phyloP scores from a whole-genome alignment of 345 rosid genomes.

The Eucalyptus camaldulensis region DNA sequence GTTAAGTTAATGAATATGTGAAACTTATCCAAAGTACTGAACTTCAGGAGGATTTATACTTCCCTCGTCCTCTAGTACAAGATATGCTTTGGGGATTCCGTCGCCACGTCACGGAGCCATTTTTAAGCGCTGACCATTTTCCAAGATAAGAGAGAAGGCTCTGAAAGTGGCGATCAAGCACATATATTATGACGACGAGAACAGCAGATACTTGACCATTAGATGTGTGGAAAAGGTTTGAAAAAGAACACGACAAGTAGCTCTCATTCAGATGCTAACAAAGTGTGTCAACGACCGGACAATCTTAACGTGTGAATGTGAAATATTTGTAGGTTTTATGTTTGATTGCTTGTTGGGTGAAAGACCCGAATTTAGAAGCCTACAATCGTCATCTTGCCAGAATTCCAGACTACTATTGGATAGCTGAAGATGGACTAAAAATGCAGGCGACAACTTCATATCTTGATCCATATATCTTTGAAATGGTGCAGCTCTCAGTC shows the following conservation, averaged over 20 bases:
- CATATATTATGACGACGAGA: constrained; percentile 50
- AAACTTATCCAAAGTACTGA: no score
- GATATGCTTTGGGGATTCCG: constrained; percentile 39
- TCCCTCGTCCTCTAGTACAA: constrained; percentile 36
- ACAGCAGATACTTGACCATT: constrained; percentile 34
- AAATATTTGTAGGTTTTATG: constrained; percentile 14
- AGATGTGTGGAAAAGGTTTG: constrained; percentile 52
- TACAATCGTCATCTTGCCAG: constrained; percentile 49
- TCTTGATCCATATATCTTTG: background rate
- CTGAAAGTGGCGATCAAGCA: constrained; percentile 25
- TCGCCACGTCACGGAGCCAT: constrained; percentile 31
- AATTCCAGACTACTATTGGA: constrained; percentile 54
- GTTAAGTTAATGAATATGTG: no score
- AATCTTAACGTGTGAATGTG: background rate
- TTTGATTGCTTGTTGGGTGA: constrained; percentile 57
- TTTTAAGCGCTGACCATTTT: constrained; percentile 43
- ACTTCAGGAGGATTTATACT: constrained; percentile 42
- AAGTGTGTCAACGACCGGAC: background rate
- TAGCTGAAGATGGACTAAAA: constrained; percentile 67
- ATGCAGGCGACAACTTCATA: constrained; percentile 18
- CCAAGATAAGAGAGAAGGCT: constrained; percentile 43
- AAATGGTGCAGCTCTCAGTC: background rate
- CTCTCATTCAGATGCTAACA: no score
- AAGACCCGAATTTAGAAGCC: constrained; percentile 44
- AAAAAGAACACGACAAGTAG: no score